phyloP scores from a whole-genome alignment of 345 rosid species.

The Eucalyptus pauciflora region DNA sequence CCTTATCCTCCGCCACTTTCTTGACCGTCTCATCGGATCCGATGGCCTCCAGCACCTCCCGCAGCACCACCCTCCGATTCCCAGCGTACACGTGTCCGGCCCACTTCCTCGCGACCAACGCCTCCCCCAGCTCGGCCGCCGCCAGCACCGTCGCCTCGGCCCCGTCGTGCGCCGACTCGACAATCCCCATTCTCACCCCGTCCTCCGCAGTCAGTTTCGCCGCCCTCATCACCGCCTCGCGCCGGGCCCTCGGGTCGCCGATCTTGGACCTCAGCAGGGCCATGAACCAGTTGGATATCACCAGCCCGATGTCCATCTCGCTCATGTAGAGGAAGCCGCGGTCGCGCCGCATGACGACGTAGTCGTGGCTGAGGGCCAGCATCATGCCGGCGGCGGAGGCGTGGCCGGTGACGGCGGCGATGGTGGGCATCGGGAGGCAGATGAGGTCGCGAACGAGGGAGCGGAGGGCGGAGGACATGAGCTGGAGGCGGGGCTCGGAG shows the following conservation, averaged over 20 bases:
- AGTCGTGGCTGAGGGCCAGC: slow-evolving; percentile 55
- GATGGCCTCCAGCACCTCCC: slow-evolving; percentile 10
- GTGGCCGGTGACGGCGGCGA: slow-evolving; percentile 66
- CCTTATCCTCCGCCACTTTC: background rate
- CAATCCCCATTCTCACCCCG: slow-evolving; percentile 32
- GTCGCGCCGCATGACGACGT: slow-evolving; percentile 48
- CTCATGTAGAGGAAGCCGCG: slow-evolving; percentile 67
- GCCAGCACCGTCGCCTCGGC: slow-evolving; percentile 36
- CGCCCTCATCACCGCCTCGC: slow-evolving; percentile 39
- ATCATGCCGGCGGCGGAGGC: slow-evolving; percentile 59
- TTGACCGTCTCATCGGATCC: background rate
- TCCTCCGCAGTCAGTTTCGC: slow-evolving; percentile 34
- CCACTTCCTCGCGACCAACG: slow-evolving; percentile 16
- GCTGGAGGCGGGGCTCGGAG: slow-evolving; percentile 5
- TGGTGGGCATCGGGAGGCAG: slow-evolving; percentile 55
- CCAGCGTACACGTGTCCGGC: slow-evolving; percentile 43
- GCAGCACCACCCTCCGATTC: slow-evolving; percentile 22
- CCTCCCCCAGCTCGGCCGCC: slow-evolving; percentile 29
- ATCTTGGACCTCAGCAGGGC: slow-evolving; percentile 22
- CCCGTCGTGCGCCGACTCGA: slow-evolving; percentile 32
- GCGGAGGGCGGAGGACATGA: slow-evolving; percentile 26
- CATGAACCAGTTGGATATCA: slow-evolving; percentile 28
- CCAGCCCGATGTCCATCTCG: slow-evolving; percentile 49
- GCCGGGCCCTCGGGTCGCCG: slow-evolving; percentile 18
- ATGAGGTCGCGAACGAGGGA: slow-evolving; percentile 37